phyloP scores from a whole-genome alignment of 2,329 filamentous ascomycete genomes.

The Peltaster fructicola region DNA sequence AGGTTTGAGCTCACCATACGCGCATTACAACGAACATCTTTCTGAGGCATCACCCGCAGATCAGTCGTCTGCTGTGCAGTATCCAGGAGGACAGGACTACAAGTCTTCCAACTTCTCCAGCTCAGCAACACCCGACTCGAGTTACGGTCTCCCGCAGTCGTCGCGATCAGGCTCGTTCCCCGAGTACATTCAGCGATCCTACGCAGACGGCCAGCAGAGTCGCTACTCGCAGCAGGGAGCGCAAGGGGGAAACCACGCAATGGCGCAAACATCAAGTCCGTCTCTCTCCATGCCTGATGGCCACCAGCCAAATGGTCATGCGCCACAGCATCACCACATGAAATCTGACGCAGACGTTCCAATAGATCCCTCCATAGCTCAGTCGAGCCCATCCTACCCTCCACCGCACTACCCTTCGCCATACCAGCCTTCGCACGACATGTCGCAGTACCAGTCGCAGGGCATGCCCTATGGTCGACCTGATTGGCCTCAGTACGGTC shows the following conservation, averaged over 20 bases:
- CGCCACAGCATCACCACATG: conserved; percentile 33
- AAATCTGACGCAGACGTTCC: conserved; percentile 94
- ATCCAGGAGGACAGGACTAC: conserved; percentile 66
- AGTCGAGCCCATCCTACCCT: conserved; percentile 79
- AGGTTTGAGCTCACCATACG: conserved; percentile 38
- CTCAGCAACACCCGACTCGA: conserved; percentile 63
- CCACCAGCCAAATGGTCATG: conserved; percentile 48
- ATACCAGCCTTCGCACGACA: conserved; percentile 66
- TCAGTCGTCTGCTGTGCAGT: conserved; percentile 84
- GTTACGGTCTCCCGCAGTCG: conserved; percentile 60
- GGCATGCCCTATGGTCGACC: conserved; percentile 44
- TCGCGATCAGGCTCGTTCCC: conserved; percentile 73
- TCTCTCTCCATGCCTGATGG: conserved; percentile 76
- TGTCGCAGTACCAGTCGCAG: conserved; percentile 59
- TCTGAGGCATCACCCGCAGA: conserved; percentile 80
- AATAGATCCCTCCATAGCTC: conserved; percentile 97
- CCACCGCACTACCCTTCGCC: conserved; percentile 68
- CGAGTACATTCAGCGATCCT: conserved; percentile 64
- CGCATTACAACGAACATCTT: conserved; percentile 38
- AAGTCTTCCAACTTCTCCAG: conserved; percentile 55
- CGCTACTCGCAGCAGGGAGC: conserved; percentile 63
- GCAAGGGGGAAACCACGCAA: conserved; percentile 62
- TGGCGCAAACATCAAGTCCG: conserved; percentile 99
- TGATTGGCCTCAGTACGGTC: conserved; percentile 55
- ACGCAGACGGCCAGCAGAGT: conserved; percentile 52